These are phyloP conservation scores for Nakazawaea molendinolei DNA, from an alignment of 805 yeast species.

Conservation along the genomic window DNA sequence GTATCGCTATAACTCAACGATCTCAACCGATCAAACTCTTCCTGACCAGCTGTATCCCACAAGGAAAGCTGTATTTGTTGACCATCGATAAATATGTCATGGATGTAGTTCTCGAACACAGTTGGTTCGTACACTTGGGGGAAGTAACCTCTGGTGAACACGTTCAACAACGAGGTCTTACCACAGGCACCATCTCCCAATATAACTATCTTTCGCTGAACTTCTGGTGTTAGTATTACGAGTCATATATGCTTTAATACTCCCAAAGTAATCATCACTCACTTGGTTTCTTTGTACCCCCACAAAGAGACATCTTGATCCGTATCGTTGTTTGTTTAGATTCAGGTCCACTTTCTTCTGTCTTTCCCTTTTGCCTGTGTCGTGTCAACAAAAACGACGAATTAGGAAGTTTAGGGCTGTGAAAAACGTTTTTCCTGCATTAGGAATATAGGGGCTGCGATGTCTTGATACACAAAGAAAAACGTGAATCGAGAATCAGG, in stretches of 20 bases:
- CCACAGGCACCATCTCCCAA: slow-evolving; percentile 99
- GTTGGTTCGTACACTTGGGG: slow-evolving; percentile 99
- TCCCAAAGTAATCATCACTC: slow-evolving; percentile 13
- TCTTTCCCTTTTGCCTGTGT: too few relatives aligned
- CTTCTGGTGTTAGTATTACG: slow-evolving; percentile 25
- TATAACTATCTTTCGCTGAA: slow-evolving; percentile 88
- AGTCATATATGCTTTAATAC: not conserved
- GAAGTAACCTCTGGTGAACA: slow-evolving; percentile 94
- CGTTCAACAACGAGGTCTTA: slow-evolving; percentile 89
- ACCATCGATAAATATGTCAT: slow-evolving; percentile 92
- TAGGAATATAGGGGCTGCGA: too few relatives aligned
- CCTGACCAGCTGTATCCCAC: slow-evolving; percentile 99
- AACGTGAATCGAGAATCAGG: too few relatives aligned
- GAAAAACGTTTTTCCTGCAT: too few relatives aligned
- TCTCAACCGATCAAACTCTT: slow-evolving; percentile 91
- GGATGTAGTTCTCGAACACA: slow-evolving; percentile 94
- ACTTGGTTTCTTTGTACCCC: slow-evolving; percentile 38
- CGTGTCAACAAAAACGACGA: too few relatives aligned
- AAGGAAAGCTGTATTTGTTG: slow-evolving; percentile 86
- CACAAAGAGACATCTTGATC: slow-evolving; percentile 35
- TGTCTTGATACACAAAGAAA: too few relatives aligned
- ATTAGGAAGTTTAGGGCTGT: too few relatives aligned
- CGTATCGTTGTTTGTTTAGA: not conserved
- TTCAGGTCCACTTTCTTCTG: too few relatives aligned
- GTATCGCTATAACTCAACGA: slow-evolving; percentile 92